Evolutionary conservation across 1,139 yeast species (phyloP).

Genomic region (Suhomyces coccinellae): DNA sequence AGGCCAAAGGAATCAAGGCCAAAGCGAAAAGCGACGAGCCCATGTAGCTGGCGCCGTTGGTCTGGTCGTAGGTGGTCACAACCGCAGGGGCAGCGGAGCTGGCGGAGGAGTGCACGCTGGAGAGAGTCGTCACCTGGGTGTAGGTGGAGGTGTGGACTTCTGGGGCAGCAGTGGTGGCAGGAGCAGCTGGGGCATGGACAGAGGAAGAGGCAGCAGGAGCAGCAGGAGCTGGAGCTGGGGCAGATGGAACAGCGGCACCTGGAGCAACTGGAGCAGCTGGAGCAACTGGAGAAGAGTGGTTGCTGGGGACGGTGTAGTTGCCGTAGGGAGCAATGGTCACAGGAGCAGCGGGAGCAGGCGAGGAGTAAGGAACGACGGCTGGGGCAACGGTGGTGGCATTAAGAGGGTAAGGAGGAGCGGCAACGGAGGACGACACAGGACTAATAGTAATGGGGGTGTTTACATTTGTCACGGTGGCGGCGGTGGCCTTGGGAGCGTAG

Average conservation of each 20-base stretch:
- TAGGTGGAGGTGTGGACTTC: not conserved
- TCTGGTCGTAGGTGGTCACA: slow-evolving; percentile 8
- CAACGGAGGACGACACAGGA: slow-evolving; percentile 12
- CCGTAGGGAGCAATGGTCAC: slow-evolving; percentile 8
- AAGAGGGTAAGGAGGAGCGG: slow-evolving; percentile 6
- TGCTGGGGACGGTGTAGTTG: slow-evolving; percentile 1
- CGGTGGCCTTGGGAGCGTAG: slow-evolving; percentile 3
- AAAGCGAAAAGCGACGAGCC: slow-evolving; percentile 22
- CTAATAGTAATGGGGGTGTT: slow-evolving; percentile 12
- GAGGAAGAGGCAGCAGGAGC: slow-evolving; percentile 10
- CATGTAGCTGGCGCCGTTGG: slow-evolving; percentile 18
- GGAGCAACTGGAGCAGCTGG: slow-evolving; percentile 4
- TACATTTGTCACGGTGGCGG: not conserved
- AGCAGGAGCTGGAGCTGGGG: slow-evolving; percentile 9
- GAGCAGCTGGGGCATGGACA: slow-evolving; percentile 8
- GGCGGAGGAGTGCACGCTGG: slow-evolving; percentile 2
- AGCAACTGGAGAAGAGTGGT: slow-evolving; percentile 7
- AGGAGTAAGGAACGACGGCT: not conserved
- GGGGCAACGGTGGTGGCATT: slow-evolving; percentile 3
- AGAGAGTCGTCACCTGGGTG: not conserved
- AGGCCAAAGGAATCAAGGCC: slow-evolving; percentile 26
- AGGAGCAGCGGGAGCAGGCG: slow-evolving; percentile 1
- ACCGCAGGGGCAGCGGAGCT: slow-evolving; percentile 10
- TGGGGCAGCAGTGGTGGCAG: slow-evolving; percentile 2
- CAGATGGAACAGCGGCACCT: slow-evolving; percentile 1